These are phyloP conservation scores for Cryptococcus sp. DNA, from an alignment of 1,284 basidiomycete genomes.

Conservation along the genomic window DNA sequence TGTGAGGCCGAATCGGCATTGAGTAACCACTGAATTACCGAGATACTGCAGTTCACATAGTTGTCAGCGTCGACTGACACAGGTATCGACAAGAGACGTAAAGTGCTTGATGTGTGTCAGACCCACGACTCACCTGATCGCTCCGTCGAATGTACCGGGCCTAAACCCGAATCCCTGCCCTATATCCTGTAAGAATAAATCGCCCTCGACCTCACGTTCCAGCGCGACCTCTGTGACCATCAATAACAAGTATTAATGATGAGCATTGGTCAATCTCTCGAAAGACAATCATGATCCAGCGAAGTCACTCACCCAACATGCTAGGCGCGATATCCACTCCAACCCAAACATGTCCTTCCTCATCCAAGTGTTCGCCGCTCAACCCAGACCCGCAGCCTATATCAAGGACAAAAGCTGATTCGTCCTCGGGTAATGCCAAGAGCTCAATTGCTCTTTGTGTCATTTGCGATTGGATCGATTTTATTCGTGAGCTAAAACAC, in stretches of 20 bases:
- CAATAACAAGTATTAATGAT: not conserved
- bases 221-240: conserved; percentile 76
- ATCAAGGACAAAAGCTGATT: conserved; percentile 84
- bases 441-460: conserved; percentile 93
- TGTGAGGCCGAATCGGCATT: conserved; percentile 94
- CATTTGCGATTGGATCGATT: conserved; percentile 97
- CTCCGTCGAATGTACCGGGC: conserved; percentile 95
- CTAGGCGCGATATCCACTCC: conserved; percentile 95
- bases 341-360: conserved; percentile 91
- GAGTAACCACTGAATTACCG: conserved; percentile 96
- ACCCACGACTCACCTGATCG: conserved; percentile 73
- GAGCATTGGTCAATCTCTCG: not conserved
- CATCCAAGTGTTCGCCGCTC: conserved; percentile 95
- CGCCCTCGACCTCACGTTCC: conserved; percentile 89
- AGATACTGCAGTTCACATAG: conserved; percentile 70
- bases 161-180: conserved; percentile 93
- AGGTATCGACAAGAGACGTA: not conserved
- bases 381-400: conserved; percentile 98
- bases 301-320: conserved; percentile 75
- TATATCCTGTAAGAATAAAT: conserved; percentile 89
- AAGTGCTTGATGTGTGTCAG: not conserved
- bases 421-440: conserved; percentile 71
- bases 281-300: not conserved
- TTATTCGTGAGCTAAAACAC: conserved; percentile 80
- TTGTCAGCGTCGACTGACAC: not conserved